Percentiles rank a stretch among this genome's conserved stretches.
phyloP scores from a whole-genome alignment of 2,329 filamentous ascomycete species.

The Pseudogymnoascus sp. region DNA sequence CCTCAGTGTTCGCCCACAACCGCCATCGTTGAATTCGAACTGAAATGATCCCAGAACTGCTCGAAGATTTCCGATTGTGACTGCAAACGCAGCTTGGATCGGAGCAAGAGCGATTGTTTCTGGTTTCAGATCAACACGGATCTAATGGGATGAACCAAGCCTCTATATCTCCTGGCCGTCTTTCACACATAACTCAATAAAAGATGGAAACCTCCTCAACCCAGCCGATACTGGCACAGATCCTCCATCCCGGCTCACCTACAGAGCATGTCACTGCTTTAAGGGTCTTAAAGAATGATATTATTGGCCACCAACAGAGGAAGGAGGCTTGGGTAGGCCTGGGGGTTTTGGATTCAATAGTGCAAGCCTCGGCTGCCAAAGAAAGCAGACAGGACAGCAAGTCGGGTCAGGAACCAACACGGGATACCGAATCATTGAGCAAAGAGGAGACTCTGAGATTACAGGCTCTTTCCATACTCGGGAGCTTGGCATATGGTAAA shows the following conservation, averaged over 20 bases:
- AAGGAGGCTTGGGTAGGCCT: conserved; percentile 70
- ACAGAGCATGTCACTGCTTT: conserved; percentile 52
- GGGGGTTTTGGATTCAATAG: conserved; percentile 58
- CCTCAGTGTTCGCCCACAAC: neutral
- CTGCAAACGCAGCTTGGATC: neutral
- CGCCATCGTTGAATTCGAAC: neutral
- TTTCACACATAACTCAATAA: neutral
- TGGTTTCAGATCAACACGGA: neutral
- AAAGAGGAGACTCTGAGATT: conserved; percentile 61
- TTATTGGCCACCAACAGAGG: conserved; percentile 77
- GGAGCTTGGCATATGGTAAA: conserved; percentile 76
- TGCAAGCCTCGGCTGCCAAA: conserved; percentile 32
- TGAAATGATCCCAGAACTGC: neutral
- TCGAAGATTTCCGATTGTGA: neutral
- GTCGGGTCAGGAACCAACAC: conserved; percentile 36
- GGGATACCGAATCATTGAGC: conserved; percentile 31
- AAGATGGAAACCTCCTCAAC: conserved; percentile 30
- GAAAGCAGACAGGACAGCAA: conserved; percentile 36
- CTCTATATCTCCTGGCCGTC: neutral
- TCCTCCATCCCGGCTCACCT: conserved; percentile 44
- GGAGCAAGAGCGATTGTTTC: neutral
- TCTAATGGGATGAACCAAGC: conserved; percentile 7
- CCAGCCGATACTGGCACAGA: conserved; percentile 46
- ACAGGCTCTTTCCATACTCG: conserved; percentile 76
- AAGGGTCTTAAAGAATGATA: conserved; percentile 73